Conservation (phyloP, 2,329 filamentous ascomycete species). For the Aspergillus sp. region DNA sequence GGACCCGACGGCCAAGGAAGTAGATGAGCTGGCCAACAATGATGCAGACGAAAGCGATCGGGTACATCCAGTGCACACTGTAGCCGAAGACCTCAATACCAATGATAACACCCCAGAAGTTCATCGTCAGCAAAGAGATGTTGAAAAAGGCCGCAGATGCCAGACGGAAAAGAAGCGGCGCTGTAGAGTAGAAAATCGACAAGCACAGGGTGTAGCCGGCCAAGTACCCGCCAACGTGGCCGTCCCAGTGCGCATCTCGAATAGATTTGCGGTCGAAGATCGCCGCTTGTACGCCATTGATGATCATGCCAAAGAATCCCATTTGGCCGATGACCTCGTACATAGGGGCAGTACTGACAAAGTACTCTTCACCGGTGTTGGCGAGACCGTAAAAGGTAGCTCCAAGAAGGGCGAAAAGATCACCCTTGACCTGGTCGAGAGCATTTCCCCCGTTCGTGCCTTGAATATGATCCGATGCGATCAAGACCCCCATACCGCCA, state of each 20-base stretch:
- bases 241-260: constrained; percentile 65
- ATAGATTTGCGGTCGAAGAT: constrained; percentile 88
- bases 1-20: constrained; percentile 78
- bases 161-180: constrained; percentile 86
- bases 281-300: constrained; percentile 87
- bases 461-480: constrained; percentile 85
- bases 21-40: constrained; percentile 84
- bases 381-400: constrained; percentile 88
- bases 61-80: constrained; percentile 85
- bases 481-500: constrained; percentile 84
- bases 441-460: constrained; percentile 68
- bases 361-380: constrained; percentile 94
- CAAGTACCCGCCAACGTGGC: constrained; percentile 76
- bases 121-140: constrained; percentile 88
- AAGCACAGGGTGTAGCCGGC: constrained; percentile 88
- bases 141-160: constrained; percentile 94
- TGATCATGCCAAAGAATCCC: constrained; percentile 82
- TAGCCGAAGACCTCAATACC: constrained; percentile 84
- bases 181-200: constrained; percentile 82
- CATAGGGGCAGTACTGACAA: constrained; percentile 81
- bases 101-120: constrained; percentile 97
- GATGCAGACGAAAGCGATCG: constrained; percentile 92
- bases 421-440: constrained; percentile 78
- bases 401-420: constrained; percentile 86
- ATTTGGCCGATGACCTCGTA: constrained; percentile 95